A percentile compares a stretch with the other conserved stretches of the same genome.
Evolutionary conservation across 2,329 filamentous ascomycete species (phyloP).

Genomic region (Fusarium pininemorale): DNA sequence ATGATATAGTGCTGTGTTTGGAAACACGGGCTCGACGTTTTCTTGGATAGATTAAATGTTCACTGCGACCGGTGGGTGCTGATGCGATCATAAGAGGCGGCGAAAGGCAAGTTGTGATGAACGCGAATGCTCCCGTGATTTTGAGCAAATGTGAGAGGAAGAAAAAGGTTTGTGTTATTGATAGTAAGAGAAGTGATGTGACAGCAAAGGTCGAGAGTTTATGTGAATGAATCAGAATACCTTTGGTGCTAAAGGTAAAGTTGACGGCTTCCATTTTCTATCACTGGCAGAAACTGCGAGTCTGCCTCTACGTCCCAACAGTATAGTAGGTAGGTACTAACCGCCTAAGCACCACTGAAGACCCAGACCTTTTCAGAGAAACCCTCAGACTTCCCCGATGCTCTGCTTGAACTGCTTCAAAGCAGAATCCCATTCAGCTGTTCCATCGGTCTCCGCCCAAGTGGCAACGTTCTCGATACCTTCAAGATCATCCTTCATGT

Average conservation of each 20-base stretch:
- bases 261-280: neutral
- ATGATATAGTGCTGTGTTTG: neutral
- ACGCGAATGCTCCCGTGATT: neutral
- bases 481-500: conserved; percentile 61
- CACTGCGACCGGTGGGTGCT: neutral
- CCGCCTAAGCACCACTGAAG: neutral
- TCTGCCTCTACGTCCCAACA: neutral
- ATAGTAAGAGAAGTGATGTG: neutral
- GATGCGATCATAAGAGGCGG: neutral
- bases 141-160: neutral
- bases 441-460: conserved; percentile 56
- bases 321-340: neutral
- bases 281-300: conserved; percentile 4
- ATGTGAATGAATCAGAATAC: neutral
- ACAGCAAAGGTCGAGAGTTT: neutral
- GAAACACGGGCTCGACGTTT: neutral
- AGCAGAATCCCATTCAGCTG: conserved; percentile 58
- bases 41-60: neutral
- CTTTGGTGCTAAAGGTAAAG: neutral
- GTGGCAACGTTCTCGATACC: conserved; percentile 52
- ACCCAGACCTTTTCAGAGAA: neutral
- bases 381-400: conserved; percentile 38
- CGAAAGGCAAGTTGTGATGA: neutral
- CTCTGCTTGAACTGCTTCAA: conserved; percentile 57
- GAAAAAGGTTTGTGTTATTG: neutral